Evolutionary conservation across 139 green algal species (phyloP).

Genomic region (Chlorella sp.): DNA sequence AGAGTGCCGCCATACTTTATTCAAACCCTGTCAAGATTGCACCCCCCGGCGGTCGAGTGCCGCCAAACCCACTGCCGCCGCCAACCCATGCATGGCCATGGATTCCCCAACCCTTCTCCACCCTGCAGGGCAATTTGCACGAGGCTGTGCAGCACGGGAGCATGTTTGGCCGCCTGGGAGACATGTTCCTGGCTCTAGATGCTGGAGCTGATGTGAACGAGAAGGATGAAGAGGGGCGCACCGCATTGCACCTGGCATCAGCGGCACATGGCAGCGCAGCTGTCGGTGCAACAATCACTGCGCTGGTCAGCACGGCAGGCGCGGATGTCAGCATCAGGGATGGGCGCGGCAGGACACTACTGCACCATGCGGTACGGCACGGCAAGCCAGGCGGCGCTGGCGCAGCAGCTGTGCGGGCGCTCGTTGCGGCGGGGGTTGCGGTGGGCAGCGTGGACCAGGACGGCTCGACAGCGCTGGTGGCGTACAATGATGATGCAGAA

Average conservation of each 20-base stretch:
- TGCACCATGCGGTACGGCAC: not conserved
- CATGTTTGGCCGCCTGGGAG: not conserved
- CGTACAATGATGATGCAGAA: not conserved
- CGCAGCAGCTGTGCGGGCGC: not conserved
- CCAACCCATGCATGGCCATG: too few species aligned
- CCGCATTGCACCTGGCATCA: not conserved
- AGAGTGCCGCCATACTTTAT: too few species aligned
- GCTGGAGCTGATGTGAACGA: not conserved
- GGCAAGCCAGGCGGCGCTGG: not conserved
- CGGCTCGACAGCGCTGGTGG: not conserved
- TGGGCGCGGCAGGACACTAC: not conserved
- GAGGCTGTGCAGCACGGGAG: not conserved
- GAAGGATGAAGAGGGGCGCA: not conserved
- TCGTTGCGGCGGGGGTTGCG: not conserved
- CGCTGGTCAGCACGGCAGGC: not conserved
- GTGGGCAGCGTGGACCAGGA: not conserved
- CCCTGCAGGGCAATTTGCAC: too few species aligned
- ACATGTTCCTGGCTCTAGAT: not conserved
- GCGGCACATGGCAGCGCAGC: not conserved
- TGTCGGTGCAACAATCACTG: not conserved
- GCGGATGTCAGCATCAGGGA: not conserved
- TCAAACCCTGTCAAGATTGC: too few species aligned
- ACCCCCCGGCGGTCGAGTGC: too few species aligned
- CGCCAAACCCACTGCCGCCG: too few species aligned
- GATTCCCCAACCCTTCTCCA: too few species aligned